Evolutionary conservation across 345 rosid genomes (phyloP).

Genomic region (Bruguiera sexangula): DNA sequence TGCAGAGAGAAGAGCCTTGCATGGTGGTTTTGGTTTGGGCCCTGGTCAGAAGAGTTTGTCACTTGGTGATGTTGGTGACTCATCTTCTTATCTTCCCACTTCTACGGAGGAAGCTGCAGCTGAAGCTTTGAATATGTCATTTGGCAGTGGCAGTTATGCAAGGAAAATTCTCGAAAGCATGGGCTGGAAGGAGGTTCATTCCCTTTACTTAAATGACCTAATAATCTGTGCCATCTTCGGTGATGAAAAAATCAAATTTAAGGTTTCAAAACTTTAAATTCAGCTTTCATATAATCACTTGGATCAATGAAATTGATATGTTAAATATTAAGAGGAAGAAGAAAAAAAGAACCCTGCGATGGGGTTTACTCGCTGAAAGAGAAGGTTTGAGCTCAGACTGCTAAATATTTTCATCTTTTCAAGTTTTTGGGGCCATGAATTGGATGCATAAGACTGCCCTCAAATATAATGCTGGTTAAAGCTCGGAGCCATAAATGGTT

Average conservation of each 20-base stretch:
- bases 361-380: too few species aligned
- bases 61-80: slow-evolving; percentile 21
- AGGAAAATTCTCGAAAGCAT: slow-evolving; percentile 72
- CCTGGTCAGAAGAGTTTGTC: slow-evolving; percentile 68
- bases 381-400: too few species aligned
- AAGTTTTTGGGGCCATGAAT: not conserved
- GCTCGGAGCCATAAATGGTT: not conserved
- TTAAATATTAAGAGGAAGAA: too few species aligned
- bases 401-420: not conserved
- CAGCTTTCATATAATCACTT: too few species aligned
- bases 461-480: not conserved
- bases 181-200: slow-evolving; percentile 86
- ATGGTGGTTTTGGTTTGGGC: slow-evolving; percentile 75
- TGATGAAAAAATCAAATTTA: not conserved
- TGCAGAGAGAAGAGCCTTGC: slow-evolving; percentile 80
- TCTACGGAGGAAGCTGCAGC: slow-evolving; percentile 55
- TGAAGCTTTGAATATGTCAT: slow-evolving; percentile 63
- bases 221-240: too few species aligned
- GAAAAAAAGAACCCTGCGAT: too few species aligned
- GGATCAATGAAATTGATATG: too few species aligned
- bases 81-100: slow-evolving; percentile 23
- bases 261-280: not conserved
- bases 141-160: slow-evolving; percentile 79
- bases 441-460: not conserved
- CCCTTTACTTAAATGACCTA: not conserved